Conservation (phyloP, 371 early-diverging fungal genomes). For the Mucor circinelloides region DNA sequence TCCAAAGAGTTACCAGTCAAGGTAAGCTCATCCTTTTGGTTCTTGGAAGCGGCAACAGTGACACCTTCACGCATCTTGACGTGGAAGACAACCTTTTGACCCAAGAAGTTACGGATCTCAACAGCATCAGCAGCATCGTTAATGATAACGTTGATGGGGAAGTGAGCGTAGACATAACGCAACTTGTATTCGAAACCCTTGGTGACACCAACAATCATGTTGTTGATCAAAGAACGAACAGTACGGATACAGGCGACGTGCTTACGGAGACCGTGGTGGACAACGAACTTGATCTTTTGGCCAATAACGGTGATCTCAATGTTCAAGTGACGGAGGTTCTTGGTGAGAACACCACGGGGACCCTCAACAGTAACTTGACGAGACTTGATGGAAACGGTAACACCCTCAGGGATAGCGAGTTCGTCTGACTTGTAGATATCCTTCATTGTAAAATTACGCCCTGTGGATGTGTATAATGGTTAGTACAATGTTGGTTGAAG, state of each 20-base stretch:
- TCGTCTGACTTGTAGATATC: constrained; percentile 86
- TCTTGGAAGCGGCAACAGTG: constrained; percentile 78
- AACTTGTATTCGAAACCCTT: constrained; percentile 99
- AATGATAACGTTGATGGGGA: constrained; percentile 99
- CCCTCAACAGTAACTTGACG: constrained; percentile 80
- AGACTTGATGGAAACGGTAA: constrained; percentile 77
- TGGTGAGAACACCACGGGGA: constrained; percentile 88
- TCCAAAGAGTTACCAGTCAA: constrained; percentile 97
- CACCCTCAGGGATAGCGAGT: constrained; percentile 79
- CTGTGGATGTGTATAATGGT: not conserved
- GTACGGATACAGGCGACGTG: constrained; percentile 98
- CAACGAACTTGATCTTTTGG: constrained; percentile 74
- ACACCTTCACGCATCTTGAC: constrained; percentile 95
- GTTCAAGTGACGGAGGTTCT: constrained; percentile 95
- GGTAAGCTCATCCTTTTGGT: constrained; percentile 97
- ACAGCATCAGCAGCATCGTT: constrained; percentile 80
- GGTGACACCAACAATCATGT: constrained; percentile 99
- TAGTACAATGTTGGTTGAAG: not conserved
- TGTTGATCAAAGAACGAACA: constrained; percentile 94
- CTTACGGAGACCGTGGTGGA: constrained; percentile 99
- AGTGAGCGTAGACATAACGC: constrained; percentile 99
- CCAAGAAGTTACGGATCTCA: constrained; percentile 99
- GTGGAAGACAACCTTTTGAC: constrained; percentile 95
- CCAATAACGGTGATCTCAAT: constrained; percentile 76
- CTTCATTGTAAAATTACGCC: constrained; percentile 60